A percentile compares a stretch with the other conserved stretches of the same genome.
phyloP scores from a whole-genome alignment of 768 basidiomycete species.

The Antrodiella citrinella region DNA sequence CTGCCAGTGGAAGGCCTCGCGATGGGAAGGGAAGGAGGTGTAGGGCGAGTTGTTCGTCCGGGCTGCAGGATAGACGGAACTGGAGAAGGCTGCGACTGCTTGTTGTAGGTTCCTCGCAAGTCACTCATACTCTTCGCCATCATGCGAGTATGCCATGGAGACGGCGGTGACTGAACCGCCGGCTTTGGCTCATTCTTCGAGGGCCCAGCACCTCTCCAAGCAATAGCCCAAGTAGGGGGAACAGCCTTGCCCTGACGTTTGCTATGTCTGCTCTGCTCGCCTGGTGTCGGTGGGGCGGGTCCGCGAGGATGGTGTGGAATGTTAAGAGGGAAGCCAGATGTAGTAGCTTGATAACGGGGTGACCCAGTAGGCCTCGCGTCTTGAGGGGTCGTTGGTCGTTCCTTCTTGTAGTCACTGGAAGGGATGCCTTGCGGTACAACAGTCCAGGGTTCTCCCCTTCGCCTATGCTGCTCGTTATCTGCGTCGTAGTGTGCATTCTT shows the following conservation, averaged over 20 bases:
- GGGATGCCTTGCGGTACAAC: conserved; percentile 15
- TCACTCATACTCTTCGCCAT: conserved; percentile 56
- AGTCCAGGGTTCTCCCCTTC: conserved; percentile 9
- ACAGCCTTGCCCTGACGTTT: conserved; percentile 30
- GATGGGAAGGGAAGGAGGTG: conserved; percentile 26
- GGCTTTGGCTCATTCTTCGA: conserved; percentile 30
- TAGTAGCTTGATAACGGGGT: conserved; percentile 5
- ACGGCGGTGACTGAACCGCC: conserved; percentile 25
- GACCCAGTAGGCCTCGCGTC: conserved; percentile 12
- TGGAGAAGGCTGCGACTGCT: conserved; percentile 21
- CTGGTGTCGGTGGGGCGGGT: conserved; percentile 10
- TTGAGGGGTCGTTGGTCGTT: conserved; percentile 16
- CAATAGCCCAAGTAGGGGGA: conserved; percentile 37
- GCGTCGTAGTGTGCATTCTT: background rate
- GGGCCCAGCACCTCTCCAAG: conserved; percentile 38
- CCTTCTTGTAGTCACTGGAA: conserved; percentile 15
- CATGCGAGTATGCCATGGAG: conserved; percentile 24
- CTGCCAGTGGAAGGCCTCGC: conserved; percentile 13
- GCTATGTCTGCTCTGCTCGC: conserved; percentile 12
- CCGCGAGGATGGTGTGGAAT: conserved; percentile 13
- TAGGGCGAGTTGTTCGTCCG: conserved; percentile 12
- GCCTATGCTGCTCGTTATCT: background rate
- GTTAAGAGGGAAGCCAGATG: conserved; percentile 17
- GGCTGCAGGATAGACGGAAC: conserved; percentile 22
- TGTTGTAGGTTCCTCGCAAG: conserved; percentile 29